Base-by-base conservation (phyloP, 2,329 filamentous ascomycete species). In the Aureobasidium sp. region DNA sequence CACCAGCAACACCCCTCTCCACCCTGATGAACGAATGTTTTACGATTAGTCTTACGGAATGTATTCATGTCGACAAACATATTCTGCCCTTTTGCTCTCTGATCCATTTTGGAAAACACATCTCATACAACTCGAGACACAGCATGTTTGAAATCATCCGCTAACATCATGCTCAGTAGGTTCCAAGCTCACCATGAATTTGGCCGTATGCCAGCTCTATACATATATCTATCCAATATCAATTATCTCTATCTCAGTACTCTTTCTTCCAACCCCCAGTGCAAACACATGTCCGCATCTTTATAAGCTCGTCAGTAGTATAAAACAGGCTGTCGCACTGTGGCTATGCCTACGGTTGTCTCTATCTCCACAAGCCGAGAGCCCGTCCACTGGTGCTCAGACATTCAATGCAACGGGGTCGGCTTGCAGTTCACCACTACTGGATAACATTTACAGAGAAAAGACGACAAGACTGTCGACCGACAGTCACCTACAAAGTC, bases 31-130 rank as follows among this genome's bases (percentile, higher is more conserved):
- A 57, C 53, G 53, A 57, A 57, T 57, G 27, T 57, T 57, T 57
- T 57, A 57, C 53, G 53, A 57, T 57, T 57, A 57, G 53, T 57
- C 53, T 57, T 57, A 31, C 35, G 25, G 40, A 57, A 40, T 21
- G 47, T 57, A 57, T 31, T 40, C 53, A 45, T 57, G 53, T 40
- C 37, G 35, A 57, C 53, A 57, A 45, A 57, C 29, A 57, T 46
- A 57, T 57, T 57, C 53, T 57, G 53, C 53, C 53, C 53, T 57
- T 57, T 57, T 57, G 53, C 53, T 57, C 53, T 57, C 53, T 57
- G 53, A 57, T 57, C 53, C 29, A 27, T 46, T 27, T 35, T 27
- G 53, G 53, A 37, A 43, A n/a, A 33, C 19, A n/a, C 10, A 25
- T 57, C 40, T 57, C 23, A 40, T 27, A 43, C 19, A 55, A 10